Percentiles rank a stretch among this genome's conserved stretches.
These are phyloP conservation scores for Chrysoporthe austroafricana DNA, from an alignment of 2,329 filamentous ascomycete species.

Conservation along the genomic window DNA sequence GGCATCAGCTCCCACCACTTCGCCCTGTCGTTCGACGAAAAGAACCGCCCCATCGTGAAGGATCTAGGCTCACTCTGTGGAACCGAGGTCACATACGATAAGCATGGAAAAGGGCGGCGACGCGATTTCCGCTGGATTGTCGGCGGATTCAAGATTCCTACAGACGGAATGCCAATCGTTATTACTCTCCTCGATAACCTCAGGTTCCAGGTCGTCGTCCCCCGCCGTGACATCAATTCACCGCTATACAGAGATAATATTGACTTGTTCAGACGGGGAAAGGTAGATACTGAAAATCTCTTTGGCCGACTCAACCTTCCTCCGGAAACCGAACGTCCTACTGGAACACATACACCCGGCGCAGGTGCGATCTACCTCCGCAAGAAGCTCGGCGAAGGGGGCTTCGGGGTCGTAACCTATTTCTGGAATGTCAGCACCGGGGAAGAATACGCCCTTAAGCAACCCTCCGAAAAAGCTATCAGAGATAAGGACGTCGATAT, in stretches of 20 bases:
- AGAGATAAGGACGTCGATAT: background rate
- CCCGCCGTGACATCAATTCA: background rate
- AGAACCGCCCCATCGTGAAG: slow-evolving; percentile 23
- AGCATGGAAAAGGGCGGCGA: slow-evolving; percentile 28
- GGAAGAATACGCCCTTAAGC: slow-evolving; percentile 32
- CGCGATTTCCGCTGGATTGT: slow-evolving; percentile 34
- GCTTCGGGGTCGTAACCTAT: slow-evolving; percentile 31
- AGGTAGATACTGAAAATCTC: slow-evolving; percentile 20
- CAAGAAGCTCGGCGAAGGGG: slow-evolving; percentile 29
- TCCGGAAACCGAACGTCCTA: slow-evolving; percentile 11
- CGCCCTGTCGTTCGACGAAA: slow-evolving; percentile 18
- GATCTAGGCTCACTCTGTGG: slow-evolving; percentile 32
- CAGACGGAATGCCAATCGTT: background rate
- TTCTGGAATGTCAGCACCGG: slow-evolving; percentile 34
- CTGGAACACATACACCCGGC: slow-evolving; percentile 17
- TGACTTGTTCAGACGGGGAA: slow-evolving; percentile 29
- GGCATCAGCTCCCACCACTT: slow-evolving; percentile 16
- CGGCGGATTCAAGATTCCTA: slow-evolving; percentile 25
- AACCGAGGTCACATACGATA: slow-evolving; percentile 34
- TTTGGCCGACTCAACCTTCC: background rate
- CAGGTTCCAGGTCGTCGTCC: background rate
- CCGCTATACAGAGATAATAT: slow-evolving; percentile 31
- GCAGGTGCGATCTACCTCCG: slow-evolving; percentile 17
- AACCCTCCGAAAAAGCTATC: slow-evolving; percentile 26
- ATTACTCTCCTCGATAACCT: background rate